Conservation (phyloP, 768 basidiomycete genomes). For the Chlorophyllum brunneum region DNA sequence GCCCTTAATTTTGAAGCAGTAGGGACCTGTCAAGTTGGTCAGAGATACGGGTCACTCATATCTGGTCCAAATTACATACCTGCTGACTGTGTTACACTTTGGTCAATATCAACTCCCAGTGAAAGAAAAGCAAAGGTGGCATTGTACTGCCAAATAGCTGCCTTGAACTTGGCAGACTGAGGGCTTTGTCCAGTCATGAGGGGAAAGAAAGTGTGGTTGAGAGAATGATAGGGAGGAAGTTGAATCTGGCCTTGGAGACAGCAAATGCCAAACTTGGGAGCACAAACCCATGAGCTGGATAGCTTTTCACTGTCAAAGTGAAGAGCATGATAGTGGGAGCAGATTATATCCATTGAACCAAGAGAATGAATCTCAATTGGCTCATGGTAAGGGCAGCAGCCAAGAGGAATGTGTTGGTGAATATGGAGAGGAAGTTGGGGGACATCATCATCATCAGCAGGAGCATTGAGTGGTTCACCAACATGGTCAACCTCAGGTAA, state of each 20-base stretch:
- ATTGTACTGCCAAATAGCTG: not conserved
- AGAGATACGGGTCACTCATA: too few species aligned
- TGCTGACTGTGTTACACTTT: not conserved
- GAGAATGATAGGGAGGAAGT: not conserved
- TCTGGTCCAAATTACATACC: too few species aligned
- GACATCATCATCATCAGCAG: too few species aligned
- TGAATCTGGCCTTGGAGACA: not conserved
- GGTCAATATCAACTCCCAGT: not conserved
- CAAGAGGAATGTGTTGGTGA: too few species aligned
- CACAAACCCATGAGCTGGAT: not conserved
- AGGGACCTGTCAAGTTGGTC: constrained; percentile 11
- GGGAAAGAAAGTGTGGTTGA: not conserved
- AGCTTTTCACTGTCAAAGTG: not conserved
- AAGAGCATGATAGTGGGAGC: constrained; percentile 2
- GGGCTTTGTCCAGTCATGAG: not conserved
- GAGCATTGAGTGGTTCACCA: too few species aligned
- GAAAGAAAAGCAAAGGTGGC: not conserved
- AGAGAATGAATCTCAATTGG: not conserved
- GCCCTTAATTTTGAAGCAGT: constrained; percentile 16
- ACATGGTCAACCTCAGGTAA: too few species aligned
- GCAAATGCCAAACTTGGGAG: not conserved
- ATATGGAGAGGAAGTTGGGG: too few species aligned
- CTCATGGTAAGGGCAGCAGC: too few species aligned
- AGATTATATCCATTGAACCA: constrained; percentile 2
- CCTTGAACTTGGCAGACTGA: not conserved